Percentiles rank a stretch among this genome's conserved stretches.
phyloP scores from a whole-genome alignment of 495 filamentous ascomycete genomes.

The Pseudoneurospora amorphoporcata region DNA sequence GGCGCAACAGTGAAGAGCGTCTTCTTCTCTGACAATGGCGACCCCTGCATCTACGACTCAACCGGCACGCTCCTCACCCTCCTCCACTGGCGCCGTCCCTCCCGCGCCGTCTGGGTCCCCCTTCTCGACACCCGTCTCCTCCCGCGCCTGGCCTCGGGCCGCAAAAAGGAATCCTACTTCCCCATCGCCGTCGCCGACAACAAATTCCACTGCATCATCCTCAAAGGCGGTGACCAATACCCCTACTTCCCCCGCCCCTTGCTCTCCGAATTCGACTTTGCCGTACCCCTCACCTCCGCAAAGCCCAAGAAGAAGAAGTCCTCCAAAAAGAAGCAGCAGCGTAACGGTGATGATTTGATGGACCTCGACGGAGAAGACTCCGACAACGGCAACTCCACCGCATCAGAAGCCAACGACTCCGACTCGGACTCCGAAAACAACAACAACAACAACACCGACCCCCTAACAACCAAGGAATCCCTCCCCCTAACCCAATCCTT shows the following conservation, averaged over 20 bases:
- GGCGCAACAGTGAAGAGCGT: constrained; percentile 63
- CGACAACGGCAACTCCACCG: constrained; percentile 11
- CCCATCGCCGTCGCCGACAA: constrained; percentile 85
- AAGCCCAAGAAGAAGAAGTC: constrained; percentile 26
- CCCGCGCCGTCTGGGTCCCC: constrained; percentile 84
- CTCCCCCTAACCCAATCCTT: constrained; percentile 62
- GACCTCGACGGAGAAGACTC: constrained; percentile 25
- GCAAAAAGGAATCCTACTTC: constrained; percentile 86
- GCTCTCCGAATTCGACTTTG: constrained; percentile 88
- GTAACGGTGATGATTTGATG: constrained; percentile 15
- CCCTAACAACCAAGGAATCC: constrained; percentile 21
- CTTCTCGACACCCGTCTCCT: constrained; percentile 80
- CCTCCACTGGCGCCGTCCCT: constrained; percentile 78
- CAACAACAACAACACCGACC: background rate
- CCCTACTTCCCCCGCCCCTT: constrained; percentile 92
- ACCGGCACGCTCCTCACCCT: constrained; percentile 78
- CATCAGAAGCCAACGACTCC: constrained; percentile 13
- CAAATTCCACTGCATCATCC: constrained; percentile 97
- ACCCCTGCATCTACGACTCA: constrained; percentile 89
- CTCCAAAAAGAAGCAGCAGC: constrained; percentile 23
- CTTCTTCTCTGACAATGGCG: constrained; percentile 86
- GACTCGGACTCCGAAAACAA: constrained; percentile 26
- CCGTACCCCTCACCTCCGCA: constrained; percentile 60
- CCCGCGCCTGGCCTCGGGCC: constrained; percentile 68
- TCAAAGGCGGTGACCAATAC: constrained; percentile 87